Base-by-base conservation (phyloP, 2,329 filamentous ascomycete genomes). In the Aschersonia sp. region DNA sequence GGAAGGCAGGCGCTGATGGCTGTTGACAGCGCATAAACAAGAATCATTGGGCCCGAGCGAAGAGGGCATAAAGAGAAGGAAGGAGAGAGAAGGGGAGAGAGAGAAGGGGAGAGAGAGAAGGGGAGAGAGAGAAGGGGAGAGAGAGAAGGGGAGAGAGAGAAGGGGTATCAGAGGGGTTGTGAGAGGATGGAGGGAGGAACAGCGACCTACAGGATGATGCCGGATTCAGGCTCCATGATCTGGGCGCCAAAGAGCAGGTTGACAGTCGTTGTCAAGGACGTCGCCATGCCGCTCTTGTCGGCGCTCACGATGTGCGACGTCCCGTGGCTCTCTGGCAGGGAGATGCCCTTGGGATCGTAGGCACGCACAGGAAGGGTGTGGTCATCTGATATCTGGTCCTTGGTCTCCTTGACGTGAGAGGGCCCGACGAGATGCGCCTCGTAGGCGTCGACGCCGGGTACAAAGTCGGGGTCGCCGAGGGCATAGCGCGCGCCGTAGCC, bases 221-320 rank as follows among this genome's bases (percentile, higher is more conserved):
- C 89, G 0, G 87, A 89, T 55, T 83, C 75, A 0, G 87, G 86
- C 1, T 90, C 83, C 65, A 94, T 79, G 52, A 94, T 63, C 22
- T 79, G 73, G 31, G 81, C 83, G 43, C 90, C 90, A 56, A 94
- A 97, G 4, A 92, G 72, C 5, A 92, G 71, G 63, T 95, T 95
- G 48, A 95, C 71, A 0, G 90, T 95, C 1, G 87, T 92, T 0
- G 89, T 95, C 10, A 88, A 72, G 1, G 84, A 83, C 37, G 94
- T 75, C 2, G 87, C 80, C 62, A 95, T 71, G 6, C 89, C 89
- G 0, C 74, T 72, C 6, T 65, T 63, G 61, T 95, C 90, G 0
- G 82, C 79, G 0, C 84, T 71, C 1, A 85, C 79, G 7, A 89
- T 66, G 54, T 88, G 84, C 14, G 78, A 83, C 0, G 85, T 90